Evolutionary conservation across 345 rosid genomes (phyloP), one percentile per base, ranked within the genome.

Genomic region (Brassica juncea): DNA sequence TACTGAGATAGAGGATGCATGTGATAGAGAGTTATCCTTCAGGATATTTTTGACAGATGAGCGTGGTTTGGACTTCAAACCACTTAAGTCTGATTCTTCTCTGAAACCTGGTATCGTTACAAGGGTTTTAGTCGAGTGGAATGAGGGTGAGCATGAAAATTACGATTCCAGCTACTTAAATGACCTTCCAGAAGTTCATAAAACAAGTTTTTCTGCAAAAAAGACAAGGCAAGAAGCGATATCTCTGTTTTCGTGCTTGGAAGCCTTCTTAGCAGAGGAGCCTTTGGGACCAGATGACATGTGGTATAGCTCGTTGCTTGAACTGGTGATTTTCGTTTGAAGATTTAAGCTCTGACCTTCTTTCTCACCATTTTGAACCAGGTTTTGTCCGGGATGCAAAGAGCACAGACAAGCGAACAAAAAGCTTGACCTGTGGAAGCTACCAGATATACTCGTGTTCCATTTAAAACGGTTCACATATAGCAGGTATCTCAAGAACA

Each of bases 231-330:
- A 90, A 81, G 99, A 95, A 86, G 91, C 92, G 60, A 88, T 93
- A 76, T 90, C 98, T 30, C 79, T 95, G 71, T 95, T 90, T 86
- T 95, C 97, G 7, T 95, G 99, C 77, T 82, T 95, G 86, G 99
- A 93, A 77, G 99, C 97, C 30, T 93, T 93, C 84, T 79, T 95
- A 89, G 91, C 90, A 47, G 99, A 95, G 81, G 99, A 95, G 68
- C 99, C 99, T 35, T 84, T 93, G 4, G 99, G 97, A 74, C 99
- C 97, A 16, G 93, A 95, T 77, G 99, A 93, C 77, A 95, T 95
- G 99, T 95, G 99, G 99, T 93, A 81, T 70, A 81, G 74, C 67
- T 80, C 15, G 14, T 63, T 28, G 4, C 79, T 37, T 54, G 60
- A 74, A 74, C n/a, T 62, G 31, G 30, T 54, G 23, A 62, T 52